Conservation (phyloP, 2,329 filamentous ascomycete species). For the Laburnicola sp. region DNA sequence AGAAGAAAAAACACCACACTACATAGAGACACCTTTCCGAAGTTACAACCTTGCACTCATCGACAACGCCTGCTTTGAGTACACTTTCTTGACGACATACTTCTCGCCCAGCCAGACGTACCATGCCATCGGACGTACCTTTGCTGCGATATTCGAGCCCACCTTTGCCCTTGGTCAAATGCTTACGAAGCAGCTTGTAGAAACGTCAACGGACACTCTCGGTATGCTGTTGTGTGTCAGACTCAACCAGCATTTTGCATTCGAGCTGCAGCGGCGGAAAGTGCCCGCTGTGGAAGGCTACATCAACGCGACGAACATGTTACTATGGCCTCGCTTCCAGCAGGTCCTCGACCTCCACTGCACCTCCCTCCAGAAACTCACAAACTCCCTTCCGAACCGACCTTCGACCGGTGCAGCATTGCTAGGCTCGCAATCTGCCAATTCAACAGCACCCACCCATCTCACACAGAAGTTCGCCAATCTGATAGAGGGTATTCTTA, state of each 20-base stretch:
- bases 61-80: conserved; percentile 93
- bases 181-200: conserved; percentile 74
- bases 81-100: conserved; percentile 88
- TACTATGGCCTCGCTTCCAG: conserved; percentile 94
- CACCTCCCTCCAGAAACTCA: conserved; percentile 73
- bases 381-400: conserved; percentile 47
- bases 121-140: conserved; percentile 77
- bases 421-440: conserved; percentile 49
- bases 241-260: conserved; percentile 90
- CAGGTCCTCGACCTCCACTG: conserved; percentile 91
- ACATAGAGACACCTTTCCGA: conserved; percentile 86
- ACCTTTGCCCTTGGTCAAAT: conserved; percentile 81
- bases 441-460: conserved; percentile 82
- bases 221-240: conserved; percentile 90
- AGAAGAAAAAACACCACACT: conserved; percentile 82
- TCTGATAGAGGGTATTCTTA: conserved; percentile 80
- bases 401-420: conserved; percentile 40
- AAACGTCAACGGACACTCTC: conserved; percentile 78
- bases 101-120: conserved; percentile 79
- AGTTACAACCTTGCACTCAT: conserved; percentile 93
- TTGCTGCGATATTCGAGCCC: conserved; percentile 84
- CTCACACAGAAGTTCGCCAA: conserved; percentile 95
- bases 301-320: conserved; percentile 93
- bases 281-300: conserved; percentile 88
- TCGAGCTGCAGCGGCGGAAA: conserved; percentile 88